phyloP scores from a whole-genome alignment of 2,329 filamentous ascomycete species.

The Cryphonectria naterciae region DNA sequence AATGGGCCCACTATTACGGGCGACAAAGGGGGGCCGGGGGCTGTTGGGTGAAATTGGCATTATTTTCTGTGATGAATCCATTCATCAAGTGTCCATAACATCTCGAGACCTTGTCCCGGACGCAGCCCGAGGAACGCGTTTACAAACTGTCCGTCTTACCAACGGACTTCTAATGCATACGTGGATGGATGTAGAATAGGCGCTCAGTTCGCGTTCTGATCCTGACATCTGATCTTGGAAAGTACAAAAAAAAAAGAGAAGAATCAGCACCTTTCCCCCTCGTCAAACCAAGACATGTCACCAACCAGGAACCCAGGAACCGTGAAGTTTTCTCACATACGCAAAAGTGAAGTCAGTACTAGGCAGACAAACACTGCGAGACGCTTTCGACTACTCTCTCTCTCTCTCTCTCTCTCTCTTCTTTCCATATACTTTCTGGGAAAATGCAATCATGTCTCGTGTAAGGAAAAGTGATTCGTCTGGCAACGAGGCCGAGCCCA shows the following conservation, averaged over 20 bases:
- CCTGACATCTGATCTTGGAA: neutral
- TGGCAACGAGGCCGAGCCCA: neutral
- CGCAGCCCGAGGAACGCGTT: neutral
- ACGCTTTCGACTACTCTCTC: neutral
- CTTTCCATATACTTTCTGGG: neutral
- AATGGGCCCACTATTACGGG: neutral
- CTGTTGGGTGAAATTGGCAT: too few species aligned
- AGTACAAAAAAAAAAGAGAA: neutral
- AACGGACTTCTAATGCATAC: neutral
- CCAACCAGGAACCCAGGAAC: neutral
- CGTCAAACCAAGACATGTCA: neutral
- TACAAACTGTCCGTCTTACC: neutral
- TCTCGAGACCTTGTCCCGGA: neutral
- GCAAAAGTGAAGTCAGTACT: neutral
- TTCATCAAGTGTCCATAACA: too few species aligned
- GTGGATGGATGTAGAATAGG: too few species aligned
- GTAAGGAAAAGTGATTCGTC: neutral
- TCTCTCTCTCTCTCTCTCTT: neutral
- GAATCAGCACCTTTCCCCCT: too few species aligned
- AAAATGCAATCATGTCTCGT: neutral
- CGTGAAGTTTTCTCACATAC: neutral
- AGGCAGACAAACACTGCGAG: neutral
- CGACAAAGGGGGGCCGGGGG: neutral
- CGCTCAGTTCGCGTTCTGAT: neutral
- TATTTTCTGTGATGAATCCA: neutral